Percentiles rank a stretch among this genome's conserved stretches.
Conservation (phyloP, 768 basidiomycete species). For the Mycena capillaripes region DNA sequence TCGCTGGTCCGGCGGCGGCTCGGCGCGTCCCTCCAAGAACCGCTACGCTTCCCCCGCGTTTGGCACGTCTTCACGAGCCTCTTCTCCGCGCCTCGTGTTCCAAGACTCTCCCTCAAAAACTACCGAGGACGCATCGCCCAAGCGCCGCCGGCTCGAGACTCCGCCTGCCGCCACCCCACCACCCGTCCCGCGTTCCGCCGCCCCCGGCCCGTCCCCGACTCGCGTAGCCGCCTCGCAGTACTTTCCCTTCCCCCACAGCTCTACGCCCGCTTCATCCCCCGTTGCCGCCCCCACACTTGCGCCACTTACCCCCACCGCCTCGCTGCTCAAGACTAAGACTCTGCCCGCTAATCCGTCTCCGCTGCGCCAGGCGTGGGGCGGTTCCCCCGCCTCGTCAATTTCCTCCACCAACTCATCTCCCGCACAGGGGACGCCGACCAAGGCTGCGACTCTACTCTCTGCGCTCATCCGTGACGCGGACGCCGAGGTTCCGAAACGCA, state of each 20-base stretch:
- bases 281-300: conserved; percentile 43
- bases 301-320: conserved; percentile 20
- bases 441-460: conserved; percentile 78
- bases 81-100: conserved; percentile 53
- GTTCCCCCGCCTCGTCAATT: conserved; percentile 56
- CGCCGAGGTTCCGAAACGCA: conserved; percentile 60
- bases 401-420: conserved; percentile 49
- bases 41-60: conserved; percentile 84
- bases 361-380: conserved; percentile 79
- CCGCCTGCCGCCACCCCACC: conserved; percentile 39
- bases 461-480: conserved; percentile 81
- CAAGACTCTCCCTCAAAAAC: conserved; percentile 49
- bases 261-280: conserved; percentile 46
- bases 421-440: conserved; percentile 64
- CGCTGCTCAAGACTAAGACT: conserved; percentile 47
- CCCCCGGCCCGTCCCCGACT: conserved; percentile 52
- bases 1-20: conserved; percentile 83
- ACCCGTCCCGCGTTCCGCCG: conserved; percentile 47
- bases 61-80: conserved; percentile 61
- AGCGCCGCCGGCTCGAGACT: conserved; percentile 42
- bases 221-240: conserved; percentile 42
- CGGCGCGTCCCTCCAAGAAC: conserved; percentile 69
- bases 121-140: conserved; percentile 27
- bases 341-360: conserved; percentile 80
- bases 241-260: conserved; percentile 52